phyloP scores from a whole-genome alignment of 2,329 filamentous ascomycete genomes.

The Nigrograna mackinnonii region DNA sequence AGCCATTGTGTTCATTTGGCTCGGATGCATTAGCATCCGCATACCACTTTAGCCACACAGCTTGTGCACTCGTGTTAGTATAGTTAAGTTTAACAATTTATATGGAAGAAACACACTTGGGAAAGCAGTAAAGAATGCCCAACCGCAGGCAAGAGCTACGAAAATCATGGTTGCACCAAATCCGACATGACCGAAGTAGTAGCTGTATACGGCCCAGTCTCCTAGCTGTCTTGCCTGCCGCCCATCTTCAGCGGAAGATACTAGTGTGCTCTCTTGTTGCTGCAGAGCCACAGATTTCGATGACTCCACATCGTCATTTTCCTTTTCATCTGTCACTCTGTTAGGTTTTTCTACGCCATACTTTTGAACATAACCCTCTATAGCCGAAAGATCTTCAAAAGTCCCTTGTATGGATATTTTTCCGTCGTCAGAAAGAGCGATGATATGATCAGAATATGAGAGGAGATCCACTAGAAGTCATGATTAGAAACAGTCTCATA shows the following conservation, averaged over 20 bases:
- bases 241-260: not conserved
- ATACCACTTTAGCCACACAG: constrained; percentile 51
- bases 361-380: constrained; percentile 25
- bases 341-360: constrained; percentile 10
- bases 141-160: constrained; percentile 1
- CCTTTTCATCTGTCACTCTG: not conserved
- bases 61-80: too few relatives aligned
- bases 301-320: too few relatives aligned
- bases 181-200: constrained; percentile 13
- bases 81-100: not conserved
- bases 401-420: constrained; percentile 30
- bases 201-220: constrained; percentile 13
- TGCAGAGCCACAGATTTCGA: not conserved
- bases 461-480: constrained; percentile 43
- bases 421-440: constrained; percentile 5
- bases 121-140: constrained; percentile 13
- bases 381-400: constrained; percentile 32
- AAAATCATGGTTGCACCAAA: constrained; percentile 4
- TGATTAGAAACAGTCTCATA: constrained; percentile 5
- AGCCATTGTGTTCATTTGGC: constrained; percentile 23
- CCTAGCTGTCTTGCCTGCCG: constrained; percentile 6
- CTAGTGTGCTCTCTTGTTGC: not conserved
- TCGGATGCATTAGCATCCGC: constrained; percentile 38
- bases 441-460: constrained; percentile 9
- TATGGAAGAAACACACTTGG: constrained; percentile 6